Conservation (phyloP, 2,329 filamentous ascomycete genomes). For the Cladophialophora immunda region DNA sequence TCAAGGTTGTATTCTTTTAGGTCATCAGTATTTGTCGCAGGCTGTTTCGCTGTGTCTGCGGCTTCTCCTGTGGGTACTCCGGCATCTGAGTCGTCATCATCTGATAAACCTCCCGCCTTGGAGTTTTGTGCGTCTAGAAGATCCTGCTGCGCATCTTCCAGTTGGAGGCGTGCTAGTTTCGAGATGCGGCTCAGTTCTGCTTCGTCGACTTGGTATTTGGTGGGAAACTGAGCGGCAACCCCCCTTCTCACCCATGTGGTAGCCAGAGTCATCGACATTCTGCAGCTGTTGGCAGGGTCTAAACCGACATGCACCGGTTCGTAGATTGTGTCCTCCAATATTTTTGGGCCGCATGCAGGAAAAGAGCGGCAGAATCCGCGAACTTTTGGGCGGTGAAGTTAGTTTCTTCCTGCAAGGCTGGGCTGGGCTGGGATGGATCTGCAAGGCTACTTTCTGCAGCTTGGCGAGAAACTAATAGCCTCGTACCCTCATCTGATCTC, state of each 20-base stretch:
- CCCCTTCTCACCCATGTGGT: constrained; percentile 79
- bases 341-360: constrained; percentile 7
- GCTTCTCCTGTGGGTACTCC: constrained; percentile 31
- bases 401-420: constrained; percentile 25
- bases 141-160: constrained; percentile 91
- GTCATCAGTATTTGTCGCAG: constrained; percentile 77
- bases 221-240: constrained; percentile 77
- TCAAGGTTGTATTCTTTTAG: constrained; percentile 96
- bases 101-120: constrained; percentile 48
- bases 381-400: constrained; percentile 33
- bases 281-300: constrained; percentile 8
- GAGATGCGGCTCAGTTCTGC: constrained; percentile 79
- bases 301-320: not conserved
- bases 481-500: too few species aligned
- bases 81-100: constrained; percentile 40
- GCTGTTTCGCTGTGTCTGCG: constrained; percentile 13
- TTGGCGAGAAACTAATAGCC: constrained; percentile 9
- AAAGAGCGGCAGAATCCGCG: constrained; percentile 33
- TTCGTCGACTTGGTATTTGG: constrained; percentile 78
- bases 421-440: too few species aligned
- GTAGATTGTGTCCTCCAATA: constrained; percentile 1
- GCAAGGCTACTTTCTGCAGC: constrained; percentile 11
- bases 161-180: constrained; percentile 76
- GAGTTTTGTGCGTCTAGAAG: constrained; percentile 56
- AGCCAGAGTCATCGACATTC: constrained; percentile 76